Percentiles rank a stretch among this genome's conserved stretches.
phyloP scores from a whole-genome alignment of 2,329 filamentous ascomycete genomes.

The Colletotrichum tofieldiae region DNA sequence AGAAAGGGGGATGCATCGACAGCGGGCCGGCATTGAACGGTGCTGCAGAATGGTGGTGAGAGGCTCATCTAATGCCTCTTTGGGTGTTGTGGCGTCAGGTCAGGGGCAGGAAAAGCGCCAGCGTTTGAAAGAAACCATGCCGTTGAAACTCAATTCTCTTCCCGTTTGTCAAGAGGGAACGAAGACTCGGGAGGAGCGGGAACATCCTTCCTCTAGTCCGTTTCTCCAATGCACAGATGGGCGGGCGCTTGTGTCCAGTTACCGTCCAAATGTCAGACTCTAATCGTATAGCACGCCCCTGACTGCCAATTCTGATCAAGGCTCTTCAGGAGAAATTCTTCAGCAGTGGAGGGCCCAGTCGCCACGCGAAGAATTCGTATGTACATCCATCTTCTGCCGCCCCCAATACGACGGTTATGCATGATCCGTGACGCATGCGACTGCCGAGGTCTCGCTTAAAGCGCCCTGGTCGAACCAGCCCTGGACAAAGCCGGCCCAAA shows the following conservation, averaged over 20 bases:
- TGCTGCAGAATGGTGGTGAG: background rate
- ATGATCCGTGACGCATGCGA: background rate
- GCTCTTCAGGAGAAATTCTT: background rate
- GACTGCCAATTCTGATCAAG: background rate
- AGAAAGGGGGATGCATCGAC: background rate
- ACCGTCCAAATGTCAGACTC: background rate
- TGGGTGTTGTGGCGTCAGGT: constrained; percentile 10
- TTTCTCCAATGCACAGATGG: background rate
- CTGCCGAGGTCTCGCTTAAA: constrained; percentile 22
- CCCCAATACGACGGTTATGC: constrained; percentile 4
- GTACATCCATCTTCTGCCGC: constrained; percentile 3
- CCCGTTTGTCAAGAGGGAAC: constrained; percentile 10
- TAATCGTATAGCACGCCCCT: constrained; percentile 2
- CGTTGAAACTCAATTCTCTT: constrained; percentile 21
- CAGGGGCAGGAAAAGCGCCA: constrained; percentile 15
- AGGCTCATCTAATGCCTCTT: constrained; percentile 24
- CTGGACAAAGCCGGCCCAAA: background rate
- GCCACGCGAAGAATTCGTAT: background rate
- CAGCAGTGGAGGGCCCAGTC: background rate
- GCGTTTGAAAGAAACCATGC: constrained; percentile 24
- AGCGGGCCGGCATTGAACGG: constrained; percentile 9
- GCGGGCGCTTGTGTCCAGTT: background rate
- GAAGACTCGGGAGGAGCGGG: constrained; percentile 29
- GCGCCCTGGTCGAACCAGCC: background rate
- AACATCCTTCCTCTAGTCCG: constrained; percentile 20